These are phyloP conservation scores for Pezicula radicicola DNA, from an alignment of 2,329 filamentous ascomycete genomes.

Conservation along the genomic window DNA sequence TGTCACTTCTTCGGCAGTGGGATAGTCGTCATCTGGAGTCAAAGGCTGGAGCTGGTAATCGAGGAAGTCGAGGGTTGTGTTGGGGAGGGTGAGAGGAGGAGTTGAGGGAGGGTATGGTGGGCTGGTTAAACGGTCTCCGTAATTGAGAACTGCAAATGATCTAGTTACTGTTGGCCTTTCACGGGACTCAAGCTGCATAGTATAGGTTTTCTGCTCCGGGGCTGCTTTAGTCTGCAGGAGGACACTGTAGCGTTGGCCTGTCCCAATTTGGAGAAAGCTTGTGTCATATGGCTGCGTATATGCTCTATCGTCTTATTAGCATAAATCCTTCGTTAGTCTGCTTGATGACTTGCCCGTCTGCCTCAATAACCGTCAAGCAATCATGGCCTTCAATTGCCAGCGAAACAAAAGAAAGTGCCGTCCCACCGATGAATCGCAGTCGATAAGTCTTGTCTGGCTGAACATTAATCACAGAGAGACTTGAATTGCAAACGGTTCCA, in stretches of 20 bases:
- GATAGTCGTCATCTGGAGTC: constrained; percentile 17
- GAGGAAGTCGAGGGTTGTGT: constrained; percentile 22
- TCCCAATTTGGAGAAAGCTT: constrained; percentile 41
- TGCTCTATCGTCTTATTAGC: constrained; percentile 12
- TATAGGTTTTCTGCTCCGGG: constrained; percentile 31
- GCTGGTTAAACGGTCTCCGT: constrained; percentile 17
- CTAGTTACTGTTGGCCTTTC: constrained; percentile 36
- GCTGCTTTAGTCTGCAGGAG: constrained; percentile 41
- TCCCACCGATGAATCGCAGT: constrained; percentile 56
- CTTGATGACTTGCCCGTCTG: constrained; percentile 44
- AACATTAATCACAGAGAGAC: constrained; percentile 49
- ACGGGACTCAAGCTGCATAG: constrained; percentile 41
- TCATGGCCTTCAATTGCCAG: constrained; percentile 55
- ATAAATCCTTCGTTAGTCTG: background rate
- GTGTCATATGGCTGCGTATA: constrained; percentile 38
- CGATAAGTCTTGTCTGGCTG: constrained; percentile 59
- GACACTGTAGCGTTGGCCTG: constrained; percentile 48
- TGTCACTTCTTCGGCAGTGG: constrained; percentile 31
- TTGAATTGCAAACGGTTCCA: constrained; percentile 31
- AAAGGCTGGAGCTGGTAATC: constrained; percentile 31
- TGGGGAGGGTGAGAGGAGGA: constrained; percentile 21
- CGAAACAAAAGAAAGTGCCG: constrained; percentile 50
- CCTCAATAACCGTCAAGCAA: constrained; percentile 55
- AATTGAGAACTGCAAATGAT: constrained; percentile 40
- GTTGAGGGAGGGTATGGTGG: constrained; percentile 16